Evolutionary conservation across 495 filamentous ascomycete species (phyloP), one percentile per base, ranked within the genome.

Genomic region (Xylaria longipes): DNA sequence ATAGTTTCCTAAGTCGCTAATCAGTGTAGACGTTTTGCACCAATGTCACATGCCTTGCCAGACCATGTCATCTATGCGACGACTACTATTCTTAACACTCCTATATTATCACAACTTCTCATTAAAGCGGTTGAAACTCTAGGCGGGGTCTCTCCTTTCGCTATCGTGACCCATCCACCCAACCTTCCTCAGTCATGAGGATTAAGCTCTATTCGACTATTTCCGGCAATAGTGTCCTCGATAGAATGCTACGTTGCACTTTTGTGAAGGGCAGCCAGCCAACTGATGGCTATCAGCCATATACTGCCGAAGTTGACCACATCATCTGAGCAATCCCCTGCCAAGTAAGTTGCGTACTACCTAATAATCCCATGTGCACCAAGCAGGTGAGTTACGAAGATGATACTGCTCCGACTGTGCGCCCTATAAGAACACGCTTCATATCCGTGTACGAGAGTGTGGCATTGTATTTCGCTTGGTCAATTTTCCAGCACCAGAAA

Each of bases 21-120:
- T 67, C 46, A 54, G 43, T 11, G 35, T n/a, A 6, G n/a, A 54
- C 43, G 65, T 67, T 67, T 67, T 48, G 65, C 31, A 41, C n/a
- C 48, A 41, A 43, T 56, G 65, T 67, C 65, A 67, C 65, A 67
- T 67, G 65, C 65, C 65, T 56, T 41, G 65, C 48, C 48, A 14
- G 22, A 33, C 22, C 45, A 67, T 12, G 65, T 65, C 17, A 15
- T 64, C 22, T 43, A 65, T 65, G 43, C 62, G 17, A 50, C 62
- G 5, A 43, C n/a, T 56, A 2, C 46, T 56, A 41, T 67, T 56
- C 31, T 56, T 33, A 41, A 29, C 17, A 12, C 14, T 54, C 20
- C 64, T 39, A 27, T 67, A 67, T 67, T 14, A 17, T n/a, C 33
- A 29, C 6, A 17, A 20, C 48, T 29, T 39, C 33, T 43, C 20